phyloP scores from a whole-genome alignment of 2,329 filamentous ascomycete species.

The Stagonosporopsis rhizophila region DNA sequence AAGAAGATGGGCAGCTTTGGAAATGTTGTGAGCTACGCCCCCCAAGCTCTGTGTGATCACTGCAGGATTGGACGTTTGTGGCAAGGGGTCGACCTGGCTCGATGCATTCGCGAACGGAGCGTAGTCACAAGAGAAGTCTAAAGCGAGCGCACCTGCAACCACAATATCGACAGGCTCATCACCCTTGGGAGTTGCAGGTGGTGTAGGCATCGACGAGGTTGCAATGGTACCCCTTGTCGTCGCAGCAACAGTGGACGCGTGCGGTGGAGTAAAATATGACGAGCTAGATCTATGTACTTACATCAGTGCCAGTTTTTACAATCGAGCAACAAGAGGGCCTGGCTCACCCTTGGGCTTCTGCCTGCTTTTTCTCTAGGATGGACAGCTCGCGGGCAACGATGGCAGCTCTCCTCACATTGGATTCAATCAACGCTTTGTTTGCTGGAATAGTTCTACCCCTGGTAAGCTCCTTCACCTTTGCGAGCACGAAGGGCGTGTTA shows the following conservation, averaged over 20 bases:
- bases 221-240: conserved; percentile 23
- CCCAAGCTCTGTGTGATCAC: conserved; percentile 82
- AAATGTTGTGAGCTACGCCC: conserved; percentile 91
- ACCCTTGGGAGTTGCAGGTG: conserved; percentile 11
- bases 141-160: conserved; percentile 87
- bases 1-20: conserved; percentile 78
- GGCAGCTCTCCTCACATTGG: conserved; percentile 70
- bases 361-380: conserved; percentile 57
- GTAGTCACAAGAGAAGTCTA: conserved; percentile 88
- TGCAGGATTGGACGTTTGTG: conserved; percentile 86
- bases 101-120: conserved; percentile 53
- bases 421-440: conserved; percentile 74
- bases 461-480: conserved; percentile 79
- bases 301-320: conserved; percentile 46
- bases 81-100: conserved; percentile 55
- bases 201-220: conserved; percentile 22
- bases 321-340: conserved; percentile 38
- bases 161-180: conserved; percentile 65
- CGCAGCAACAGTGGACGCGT: conserved; percentile 24
- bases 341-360: conserved; percentile 48
- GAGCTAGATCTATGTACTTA: conserved; percentile 45
- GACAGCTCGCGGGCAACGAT: conserved; percentile 69
- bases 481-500: conserved; percentile 85
- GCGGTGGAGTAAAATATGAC: conserved; percentile 33
- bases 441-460: conserved; percentile 73